These are phyloP conservation scores for Fusarium pseudocircinatum DNA, from an alignment of 2,329 filamentous ascomycete species.

Conservation along the genomic window DNA sequence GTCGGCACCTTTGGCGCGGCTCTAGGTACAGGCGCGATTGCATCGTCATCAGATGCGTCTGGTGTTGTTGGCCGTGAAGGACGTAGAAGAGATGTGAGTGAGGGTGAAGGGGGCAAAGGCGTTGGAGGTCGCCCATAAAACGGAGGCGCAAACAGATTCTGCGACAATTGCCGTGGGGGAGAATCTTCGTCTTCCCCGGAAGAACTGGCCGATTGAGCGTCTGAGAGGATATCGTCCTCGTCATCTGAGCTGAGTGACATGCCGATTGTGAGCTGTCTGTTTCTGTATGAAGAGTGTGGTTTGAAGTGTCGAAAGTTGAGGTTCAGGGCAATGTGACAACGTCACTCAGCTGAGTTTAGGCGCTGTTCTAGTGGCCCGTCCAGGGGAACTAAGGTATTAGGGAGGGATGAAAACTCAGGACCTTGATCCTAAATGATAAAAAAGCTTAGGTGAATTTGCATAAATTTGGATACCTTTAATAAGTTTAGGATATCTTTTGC, in stretches of 20 bases:
- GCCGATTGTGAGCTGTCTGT: not conserved
- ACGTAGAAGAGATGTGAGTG: conserved; percentile 88
- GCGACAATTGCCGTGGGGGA: conserved; percentile 57
- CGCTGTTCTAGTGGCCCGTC: conserved; percentile 12
- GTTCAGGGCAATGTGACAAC: conserved; percentile 5
- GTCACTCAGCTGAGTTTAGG: conserved; percentile 16
- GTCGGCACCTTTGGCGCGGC: conserved; percentile 96
- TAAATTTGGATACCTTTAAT: no score
- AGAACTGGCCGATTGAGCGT: conserved; percentile 47
- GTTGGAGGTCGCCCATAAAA: conserved; percentile 99
- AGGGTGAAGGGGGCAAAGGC: conserved; percentile 90
- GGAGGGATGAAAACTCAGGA: no score
- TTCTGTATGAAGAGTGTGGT: not conserved
- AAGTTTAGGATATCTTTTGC: no score
- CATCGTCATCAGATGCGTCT: conserved; percentile 89
- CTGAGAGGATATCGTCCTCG: conserved; percentile 50
- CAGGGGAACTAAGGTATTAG: not conserved
- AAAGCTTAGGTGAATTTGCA: no score
- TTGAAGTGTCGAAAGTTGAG: conserved; percentile 1
- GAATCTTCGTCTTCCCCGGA: conserved; percentile 47
- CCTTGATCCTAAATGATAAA: no score
- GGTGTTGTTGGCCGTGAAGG: conserved; percentile 93
- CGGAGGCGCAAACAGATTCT: conserved; percentile 76
- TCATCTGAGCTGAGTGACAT: conserved; percentile 52
- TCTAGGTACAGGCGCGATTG: conserved; percentile 84